Evolutionary conservation across 148 eudicot species (phyloP).

Genomic region (Chenopodium berlandieri): DNA sequence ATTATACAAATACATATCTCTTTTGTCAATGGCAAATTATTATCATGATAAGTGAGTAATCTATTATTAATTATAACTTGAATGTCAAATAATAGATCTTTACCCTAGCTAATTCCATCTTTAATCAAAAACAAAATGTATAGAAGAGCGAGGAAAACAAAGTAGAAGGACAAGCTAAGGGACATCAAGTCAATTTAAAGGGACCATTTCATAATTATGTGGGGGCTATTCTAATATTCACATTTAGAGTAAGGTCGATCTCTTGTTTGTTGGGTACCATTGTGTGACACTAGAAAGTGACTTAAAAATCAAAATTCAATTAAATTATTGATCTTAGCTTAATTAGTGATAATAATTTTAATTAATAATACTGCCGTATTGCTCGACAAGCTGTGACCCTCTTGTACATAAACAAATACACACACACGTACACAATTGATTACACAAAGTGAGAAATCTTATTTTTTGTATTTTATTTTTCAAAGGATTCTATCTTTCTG

Average conservation of each 20-base stretch:
- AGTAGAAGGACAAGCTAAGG: not conserved
- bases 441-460: conserved; percentile 23
- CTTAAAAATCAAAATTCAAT: conserved; percentile 21
- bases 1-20: no score
- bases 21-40: no score
- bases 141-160: not conserved
- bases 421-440: conserved; percentile 17
- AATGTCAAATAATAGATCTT: no score
- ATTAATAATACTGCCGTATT: conserved; percentile 22
- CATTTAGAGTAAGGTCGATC: conserved; percentile 33
- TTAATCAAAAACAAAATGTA: not conserved
- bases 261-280: conserved; percentile 51
- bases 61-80: no score
- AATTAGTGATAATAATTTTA: conserved; percentile 26
- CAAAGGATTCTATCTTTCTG: conserved; percentile 36
- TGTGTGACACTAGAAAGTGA: conserved; percentile 44
- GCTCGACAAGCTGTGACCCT: conserved; percentile 62
- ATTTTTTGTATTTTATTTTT: conserved; percentile 1
- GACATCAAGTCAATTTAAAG: conserved; percentile 8
- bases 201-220: conserved; percentile 20
- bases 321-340: conserved; percentile 16
- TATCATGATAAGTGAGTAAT: no score
- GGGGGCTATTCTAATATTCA: conserved; percentile 33
- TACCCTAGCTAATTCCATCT: no score
- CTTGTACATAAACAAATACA: conserved; percentile 30